phyloP scores from a whole-genome alignment of 345 rosid species.

The Populus davidiana region DNA sequence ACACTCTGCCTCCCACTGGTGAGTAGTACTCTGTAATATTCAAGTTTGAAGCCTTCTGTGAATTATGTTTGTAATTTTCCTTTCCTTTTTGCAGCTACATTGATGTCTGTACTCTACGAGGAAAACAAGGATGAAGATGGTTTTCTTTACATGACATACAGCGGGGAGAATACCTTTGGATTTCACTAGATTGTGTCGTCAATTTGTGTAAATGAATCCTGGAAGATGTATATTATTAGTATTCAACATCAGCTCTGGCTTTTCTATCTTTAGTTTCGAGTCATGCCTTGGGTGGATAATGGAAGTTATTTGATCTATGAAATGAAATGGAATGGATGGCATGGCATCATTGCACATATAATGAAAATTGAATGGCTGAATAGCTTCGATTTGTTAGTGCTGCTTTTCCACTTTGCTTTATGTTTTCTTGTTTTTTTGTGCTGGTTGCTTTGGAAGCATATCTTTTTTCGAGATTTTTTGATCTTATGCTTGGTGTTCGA shows the following conservation, averaged over 20 bases:
- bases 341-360: not conserved
- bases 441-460: not conserved
- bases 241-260: not conserved
- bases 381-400: no score
- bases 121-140: slow-evolving; percentile 74
- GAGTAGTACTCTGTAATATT: slow-evolving; percentile 11
- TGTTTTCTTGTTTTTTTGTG: no score
- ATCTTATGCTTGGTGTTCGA: not conserved
- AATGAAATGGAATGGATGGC: not conserved
- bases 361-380: no score
- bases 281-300: not conserved
- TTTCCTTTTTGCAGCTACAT: slow-evolving; percentile 42
- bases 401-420: no score
- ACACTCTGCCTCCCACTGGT: slow-evolving; percentile 69
- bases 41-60: not conserved
- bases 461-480: no score
- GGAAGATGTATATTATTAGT: slow-evolving; percentile 36
- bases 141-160: slow-evolving; percentile 72
- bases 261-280: not conserved
- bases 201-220: slow-evolving; percentile 23
- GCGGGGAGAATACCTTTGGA: slow-evolving; percentile 78
- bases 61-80: not conserved
- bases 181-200: slow-evolving; percentile 6
- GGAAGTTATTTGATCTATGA: not conserved
- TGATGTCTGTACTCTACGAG: slow-evolving; percentile 62